Evolutionary conservation across 257 asterid species (phyloP).

Genomic region (Solanum pinnatisectum): DNA sequence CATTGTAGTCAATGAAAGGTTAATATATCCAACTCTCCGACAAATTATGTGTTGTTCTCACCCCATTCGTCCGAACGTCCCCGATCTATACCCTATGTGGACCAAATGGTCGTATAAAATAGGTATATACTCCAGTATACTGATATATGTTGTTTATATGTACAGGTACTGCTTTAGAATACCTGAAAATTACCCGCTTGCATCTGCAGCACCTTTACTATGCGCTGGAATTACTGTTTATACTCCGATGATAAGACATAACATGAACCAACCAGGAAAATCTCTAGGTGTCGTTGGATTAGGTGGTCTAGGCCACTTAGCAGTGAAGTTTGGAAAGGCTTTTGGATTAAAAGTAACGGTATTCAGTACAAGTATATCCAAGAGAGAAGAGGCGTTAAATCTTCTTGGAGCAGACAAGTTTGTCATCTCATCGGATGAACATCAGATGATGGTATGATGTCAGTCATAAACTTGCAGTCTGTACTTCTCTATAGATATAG

Average conservation of each 20-base stretch:
- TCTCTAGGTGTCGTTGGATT: slow-evolving; percentile 84
- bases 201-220: slow-evolving; percentile 75
- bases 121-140: neutral
- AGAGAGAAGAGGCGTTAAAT: slow-evolving; percentile 63
- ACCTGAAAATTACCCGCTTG: slow-evolving; percentile 63
- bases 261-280: slow-evolving; percentile 85
- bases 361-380: slow-evolving; percentile 74
- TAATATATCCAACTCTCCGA: neutral
- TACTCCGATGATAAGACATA: slow-evolving; percentile 73
- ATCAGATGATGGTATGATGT: slow-evolving; percentile 51
- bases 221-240: slow-evolving; percentile 96
- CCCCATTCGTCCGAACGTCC: neutral
- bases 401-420: slow-evolving; percentile 77
- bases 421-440: slow-evolving; percentile 65
- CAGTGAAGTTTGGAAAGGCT: slow-evolving; percentile 92
- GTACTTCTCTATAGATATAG: neutral
- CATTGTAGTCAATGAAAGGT: slow-evolving; percentile 78
- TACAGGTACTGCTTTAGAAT: slow-evolving; percentile 70
- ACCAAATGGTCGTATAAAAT: neutral
- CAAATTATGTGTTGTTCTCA: neutral
- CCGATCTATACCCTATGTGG: neutral
- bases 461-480: neutral
- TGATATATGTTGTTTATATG: neutral
- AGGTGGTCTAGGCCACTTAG: slow-evolving; percentile 96
- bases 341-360: slow-evolving; percentile 86